Evolutionary conservation across 164 flowering plant species (phyloP).

Genomic region (Vitis labrusca): DNA sequence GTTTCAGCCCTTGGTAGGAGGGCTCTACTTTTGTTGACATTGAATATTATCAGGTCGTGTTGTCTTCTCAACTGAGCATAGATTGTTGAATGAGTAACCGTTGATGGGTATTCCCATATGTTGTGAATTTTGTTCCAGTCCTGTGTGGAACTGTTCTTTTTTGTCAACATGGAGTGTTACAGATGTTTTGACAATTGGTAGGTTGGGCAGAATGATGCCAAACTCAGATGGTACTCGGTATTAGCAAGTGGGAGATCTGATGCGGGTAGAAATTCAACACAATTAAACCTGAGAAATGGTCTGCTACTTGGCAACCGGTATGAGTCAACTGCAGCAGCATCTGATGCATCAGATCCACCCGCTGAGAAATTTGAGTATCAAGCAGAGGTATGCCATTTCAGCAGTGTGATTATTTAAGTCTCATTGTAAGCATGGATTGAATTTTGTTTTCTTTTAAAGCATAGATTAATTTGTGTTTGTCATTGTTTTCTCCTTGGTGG

Average conservation of each 20-base stretch:
- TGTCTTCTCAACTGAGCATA: not conserved
- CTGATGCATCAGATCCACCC: conserved; percentile 53
- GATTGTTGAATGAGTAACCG: not conserved
- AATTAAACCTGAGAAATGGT: conserved; percentile 27
- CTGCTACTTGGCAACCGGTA: conserved; percentile 38
- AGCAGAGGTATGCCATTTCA: conserved; percentile 68
- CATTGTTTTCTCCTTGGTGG: conserved; percentile 5
- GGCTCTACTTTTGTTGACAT: too few species aligned
- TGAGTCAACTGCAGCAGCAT: conserved; percentile 82
- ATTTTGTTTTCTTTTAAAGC: not conserved
- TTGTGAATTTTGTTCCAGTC: not conserved
- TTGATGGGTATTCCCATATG: not conserved
- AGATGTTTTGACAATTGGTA: conserved; percentile 6
- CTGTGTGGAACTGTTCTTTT: not conserved
- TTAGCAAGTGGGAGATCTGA: conserved; percentile 25
- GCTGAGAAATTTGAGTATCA: conserved; percentile 89
- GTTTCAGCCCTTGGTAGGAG: too few species aligned
- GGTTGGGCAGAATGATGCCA: conserved; percentile 38
- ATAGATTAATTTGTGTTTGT: not conserved
- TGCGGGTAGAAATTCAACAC: conserved; percentile 7
- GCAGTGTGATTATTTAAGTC: not conserved
- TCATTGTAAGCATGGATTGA: not conserved
- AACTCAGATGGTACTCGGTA: conserved; percentile 49
- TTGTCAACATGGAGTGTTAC: too few species aligned
- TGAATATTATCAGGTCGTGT: too few species aligned